Conservation (phyloP, 1,284 basidiomycete genomes). For the Sphagnurus paluster region DNA sequence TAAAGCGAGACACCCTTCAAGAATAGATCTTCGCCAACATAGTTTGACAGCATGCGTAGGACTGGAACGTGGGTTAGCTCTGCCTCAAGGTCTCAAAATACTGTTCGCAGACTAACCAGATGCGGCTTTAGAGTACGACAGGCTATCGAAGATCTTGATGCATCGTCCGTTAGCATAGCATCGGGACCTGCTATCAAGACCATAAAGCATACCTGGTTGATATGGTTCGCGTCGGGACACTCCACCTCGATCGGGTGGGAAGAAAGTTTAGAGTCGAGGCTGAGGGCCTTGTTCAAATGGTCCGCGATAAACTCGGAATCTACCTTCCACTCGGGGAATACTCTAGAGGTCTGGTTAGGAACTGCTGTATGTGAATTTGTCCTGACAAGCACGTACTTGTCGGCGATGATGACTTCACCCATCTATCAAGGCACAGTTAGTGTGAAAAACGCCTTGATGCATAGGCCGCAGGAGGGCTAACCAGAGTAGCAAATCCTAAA, state of each 20-base stretch:
- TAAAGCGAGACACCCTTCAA: constrained; percentile 89
- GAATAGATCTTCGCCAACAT: constrained; percentile 90
- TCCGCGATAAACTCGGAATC: constrained; percentile 68
- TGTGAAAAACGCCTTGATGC: not conserved
- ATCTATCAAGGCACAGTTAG: constrained; percentile 44
- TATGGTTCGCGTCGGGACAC: constrained; percentile 84
- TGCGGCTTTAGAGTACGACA: constrained; percentile 88
- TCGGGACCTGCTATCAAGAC: not conserved
- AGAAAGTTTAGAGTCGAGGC: constrained; percentile 86
- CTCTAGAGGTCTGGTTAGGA: constrained; percentile 38
- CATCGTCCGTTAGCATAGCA: not conserved
- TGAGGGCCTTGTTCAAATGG: constrained; percentile 68
- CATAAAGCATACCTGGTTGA: constrained; percentile 61
- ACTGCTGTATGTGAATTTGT: not conserved
- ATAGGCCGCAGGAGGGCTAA: too few species aligned
- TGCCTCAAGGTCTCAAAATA: not conserved
- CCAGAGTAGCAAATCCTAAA: constrained; percentile 82
- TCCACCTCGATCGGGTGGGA: constrained; percentile 96
- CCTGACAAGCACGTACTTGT: constrained; percentile 39
- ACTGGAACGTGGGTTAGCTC: constrained; percentile 44
- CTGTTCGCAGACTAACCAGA: constrained; percentile 47
- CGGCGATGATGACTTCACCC: constrained; percentile 89
- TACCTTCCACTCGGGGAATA: constrained; percentile 79
- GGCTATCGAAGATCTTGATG: constrained; percentile 76
- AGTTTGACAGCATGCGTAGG: constrained; percentile 88